Conservation (phyloP, 1,284 basidiomycete species). For the Volvariella volvacea region DNA sequence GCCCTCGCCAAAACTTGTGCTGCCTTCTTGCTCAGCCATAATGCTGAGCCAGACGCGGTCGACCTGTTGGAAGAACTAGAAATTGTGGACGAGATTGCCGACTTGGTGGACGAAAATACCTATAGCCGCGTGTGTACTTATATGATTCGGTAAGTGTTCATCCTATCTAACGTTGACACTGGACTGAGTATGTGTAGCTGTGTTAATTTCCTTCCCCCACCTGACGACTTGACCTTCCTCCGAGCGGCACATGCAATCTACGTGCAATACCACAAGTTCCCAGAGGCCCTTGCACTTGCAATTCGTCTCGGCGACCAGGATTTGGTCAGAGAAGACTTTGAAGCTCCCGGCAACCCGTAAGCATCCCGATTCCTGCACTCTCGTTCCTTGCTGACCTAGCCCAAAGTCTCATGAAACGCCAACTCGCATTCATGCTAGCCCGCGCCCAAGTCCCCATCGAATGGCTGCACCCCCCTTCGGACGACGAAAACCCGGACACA, state of each 20-base stretch:
- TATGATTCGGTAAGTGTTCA: conserved; percentile 77
- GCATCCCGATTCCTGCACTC: conserved; percentile 20
- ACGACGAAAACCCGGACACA: conserved; percentile 47
- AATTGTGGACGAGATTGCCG: conserved; percentile 74
- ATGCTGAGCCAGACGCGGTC: conserved; percentile 98
- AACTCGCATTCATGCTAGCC: conserved; percentile 91
- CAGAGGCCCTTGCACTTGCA: conserved; percentile 86
- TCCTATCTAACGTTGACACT: not conserved
- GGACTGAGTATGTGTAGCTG: conserved; percentile 51
- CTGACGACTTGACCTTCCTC: conserved; percentile 90
- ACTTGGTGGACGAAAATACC: conserved; percentile 83
- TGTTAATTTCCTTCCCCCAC: conserved; percentile 87
- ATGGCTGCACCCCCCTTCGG: conserved; percentile 66
- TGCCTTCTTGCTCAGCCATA: conserved; percentile 88
- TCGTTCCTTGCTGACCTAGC: conserved; percentile 1
- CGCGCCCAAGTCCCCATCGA: conserved; percentile 89
- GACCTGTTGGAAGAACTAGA: conserved; percentile 95
- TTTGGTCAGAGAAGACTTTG: conserved; percentile 81
- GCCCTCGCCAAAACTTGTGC: conserved; percentile 83
- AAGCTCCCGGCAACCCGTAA: conserved; percentile 79
- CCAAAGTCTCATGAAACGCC: conserved; percentile 83
- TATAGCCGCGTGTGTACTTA: conserved; percentile 94
- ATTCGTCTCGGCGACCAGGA: conserved; percentile 82
- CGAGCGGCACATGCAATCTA: conserved; percentile 90
- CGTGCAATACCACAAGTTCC: conserved; percentile 81